Conservation (phyloP, 2,329 filamentous ascomycete species). For the Colletotrichum gigasporum region DNA sequence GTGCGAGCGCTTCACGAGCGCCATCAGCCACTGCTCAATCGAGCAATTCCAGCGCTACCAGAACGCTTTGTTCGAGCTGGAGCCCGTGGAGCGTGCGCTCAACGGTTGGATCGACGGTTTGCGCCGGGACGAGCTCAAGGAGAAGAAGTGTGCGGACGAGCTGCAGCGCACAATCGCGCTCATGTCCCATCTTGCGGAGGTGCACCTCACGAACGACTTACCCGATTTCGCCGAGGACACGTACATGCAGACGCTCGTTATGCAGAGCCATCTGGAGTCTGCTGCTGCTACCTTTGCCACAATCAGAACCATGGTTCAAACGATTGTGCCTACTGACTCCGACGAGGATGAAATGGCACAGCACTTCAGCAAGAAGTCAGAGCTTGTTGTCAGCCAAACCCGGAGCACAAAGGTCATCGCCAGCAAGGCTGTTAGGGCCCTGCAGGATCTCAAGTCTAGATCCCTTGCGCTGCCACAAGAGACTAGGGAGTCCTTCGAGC, state of each 20-base stretch:
- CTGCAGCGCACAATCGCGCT: slow-evolving; percentile 86
- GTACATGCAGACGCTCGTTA: slow-evolving; percentile 78
- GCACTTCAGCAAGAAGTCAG: slow-evolving; percentile 75
- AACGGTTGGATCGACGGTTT: slow-evolving; percentile 89
- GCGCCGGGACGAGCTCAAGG: slow-evolving; percentile 85
- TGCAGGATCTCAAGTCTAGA: slow-evolving; percentile 80
- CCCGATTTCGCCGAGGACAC: slow-evolving; percentile 81
- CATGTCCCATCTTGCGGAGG: slow-evolving; percentile 85
- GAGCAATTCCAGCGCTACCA: slow-evolving; percentile 83
- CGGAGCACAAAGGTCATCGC: slow-evolving; percentile 86
- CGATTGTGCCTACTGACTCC: slow-evolving; percentile 60
- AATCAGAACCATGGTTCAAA: slow-evolving; percentile 72
- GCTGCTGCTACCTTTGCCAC: slow-evolving; percentile 74
- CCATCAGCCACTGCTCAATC: slow-evolving; percentile 80
- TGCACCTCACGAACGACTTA: slow-evolving; percentile 76
- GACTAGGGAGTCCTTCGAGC: slow-evolving; percentile 74
- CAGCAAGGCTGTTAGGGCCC: slow-evolving; percentile 78
- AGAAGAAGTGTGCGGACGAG: slow-evolving; percentile 82
- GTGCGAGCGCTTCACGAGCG: slow-evolving; percentile 84
- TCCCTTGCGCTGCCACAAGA: slow-evolving; percentile 78
- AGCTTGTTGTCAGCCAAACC: slow-evolving; percentile 77
- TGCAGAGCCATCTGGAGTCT: slow-evolving; percentile 85
- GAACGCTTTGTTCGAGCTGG: slow-evolving; percentile 84
- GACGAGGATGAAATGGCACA: slow-evolving; percentile 75
- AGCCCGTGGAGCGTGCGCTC: slow-evolving; percentile 88